These are phyloP conservation scores for Phlegmacium glaucopus DNA, from an alignment of 768 basidiomycete genomes.

Conservation along the genomic window DNA sequence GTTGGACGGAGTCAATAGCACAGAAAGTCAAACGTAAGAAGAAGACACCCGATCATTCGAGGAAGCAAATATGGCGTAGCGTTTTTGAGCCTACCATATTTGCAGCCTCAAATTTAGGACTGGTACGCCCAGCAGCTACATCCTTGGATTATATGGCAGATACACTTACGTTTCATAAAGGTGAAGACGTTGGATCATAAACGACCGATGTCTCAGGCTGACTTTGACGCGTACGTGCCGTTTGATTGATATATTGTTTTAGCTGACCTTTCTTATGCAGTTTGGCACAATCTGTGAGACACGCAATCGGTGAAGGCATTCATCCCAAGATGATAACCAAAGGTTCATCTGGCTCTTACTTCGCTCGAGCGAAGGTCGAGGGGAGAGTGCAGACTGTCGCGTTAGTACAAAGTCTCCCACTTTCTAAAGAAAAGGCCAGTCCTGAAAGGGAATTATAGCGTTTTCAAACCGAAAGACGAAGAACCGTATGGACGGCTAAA, in stretches of 20 bases:
- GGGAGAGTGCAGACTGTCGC: slow-evolving; percentile 77
- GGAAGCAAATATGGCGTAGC: slow-evolving; percentile 74
- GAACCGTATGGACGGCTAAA: slow-evolving; percentile 88
- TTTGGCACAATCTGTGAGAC: slow-evolving; percentile 59
- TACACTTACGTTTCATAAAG: slow-evolving; percentile 29
- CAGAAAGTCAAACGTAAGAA: slow-evolving; percentile 83
- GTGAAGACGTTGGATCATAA: slow-evolving; percentile 81
- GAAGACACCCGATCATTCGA: slow-evolving; percentile 57
- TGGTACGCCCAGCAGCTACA: slow-evolving; percentile 27
- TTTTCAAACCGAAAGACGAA: slow-evolving; percentile 91
- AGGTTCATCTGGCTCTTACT: slow-evolving; percentile 89
- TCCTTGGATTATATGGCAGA: neutral
- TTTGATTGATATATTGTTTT: neutral
- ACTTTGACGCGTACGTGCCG: slow-evolving; percentile 55
- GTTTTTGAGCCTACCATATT: slow-evolving; percentile 68
- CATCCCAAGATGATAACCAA: slow-evolving; percentile 91
- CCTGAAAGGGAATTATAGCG: slow-evolving; percentile 35
- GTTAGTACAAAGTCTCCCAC: slow-evolving; percentile 38
- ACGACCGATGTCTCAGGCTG: slow-evolving; percentile 67
- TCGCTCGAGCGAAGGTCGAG: slow-evolving; percentile 80
- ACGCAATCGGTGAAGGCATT: slow-evolving; percentile 70
- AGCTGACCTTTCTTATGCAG: slow-evolving; percentile 30
- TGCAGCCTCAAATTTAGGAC: slow-evolving; percentile 29
- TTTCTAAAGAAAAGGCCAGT: neutral
- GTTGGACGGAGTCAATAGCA: slow-evolving; percentile 83